Base-by-base conservation (phyloP, 805 yeast species). In the Metschnikowia reukaufii region DNA sequence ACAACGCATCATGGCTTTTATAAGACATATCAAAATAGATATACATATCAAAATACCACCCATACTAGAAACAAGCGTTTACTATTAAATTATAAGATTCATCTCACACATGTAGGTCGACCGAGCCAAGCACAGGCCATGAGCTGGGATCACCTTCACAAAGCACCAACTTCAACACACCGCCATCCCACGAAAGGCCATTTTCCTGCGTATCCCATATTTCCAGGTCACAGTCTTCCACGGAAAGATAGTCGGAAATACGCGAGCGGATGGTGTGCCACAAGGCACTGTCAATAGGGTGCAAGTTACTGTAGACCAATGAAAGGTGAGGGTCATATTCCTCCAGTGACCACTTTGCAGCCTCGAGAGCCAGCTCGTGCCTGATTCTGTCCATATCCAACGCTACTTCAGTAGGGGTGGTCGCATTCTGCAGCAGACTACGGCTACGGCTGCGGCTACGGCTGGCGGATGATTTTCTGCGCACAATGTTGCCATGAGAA, bases 311-410 rank as follows among this genome's bases (percentile, higher is more conserved):
- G 62, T 87, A 87, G 4, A 82, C 82, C 45, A 87, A 64, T 6
- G 90, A 83, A 15, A 87, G 68, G 61, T 87, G 96, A 1, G 96
- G 95, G 43, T 78, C 80, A 59, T 72, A 87, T 44, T 81, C 84
- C 4, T 65, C 58, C 12, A 49, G 50, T 4, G 78, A 75, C 91
- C 92, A 86, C 17, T 57, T 61, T 4, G 74, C 70, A 0, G 77
- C 77, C 20, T 71, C 71, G 6, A 66, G 71, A 0, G 88, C 83
- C 29, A 76, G 70, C 36, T 73, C 67, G 6, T 72, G 70, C 45
- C 69, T 63, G 4, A 67, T 57, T 29, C 53, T 48, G 1, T 62
- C 51, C 36, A 62, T 48, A 32, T 72, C 74, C 13, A 71, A 42
- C 8, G 55, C 54, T 21, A 65, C 64, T 1, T 45, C 49, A 4